These are phyloP conservation scores for Trichoderma breve DNA, from an alignment of 2,329 filamentous ascomycete species.

Conservation along the genomic window DNA sequence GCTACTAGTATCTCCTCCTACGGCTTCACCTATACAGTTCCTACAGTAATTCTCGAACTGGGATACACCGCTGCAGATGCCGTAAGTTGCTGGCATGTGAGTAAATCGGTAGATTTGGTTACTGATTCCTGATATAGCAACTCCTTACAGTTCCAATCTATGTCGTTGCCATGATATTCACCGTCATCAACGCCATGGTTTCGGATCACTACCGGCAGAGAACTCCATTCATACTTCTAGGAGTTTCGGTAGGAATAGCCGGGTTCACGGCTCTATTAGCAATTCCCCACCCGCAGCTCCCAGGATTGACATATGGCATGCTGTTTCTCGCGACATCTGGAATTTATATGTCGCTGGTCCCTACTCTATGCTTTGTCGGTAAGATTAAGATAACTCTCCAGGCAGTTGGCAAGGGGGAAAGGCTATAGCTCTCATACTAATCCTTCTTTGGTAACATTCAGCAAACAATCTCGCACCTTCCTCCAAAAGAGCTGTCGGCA, in stretches of 20 bases:
- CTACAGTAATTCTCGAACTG: neutral
- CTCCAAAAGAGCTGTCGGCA: neutral
- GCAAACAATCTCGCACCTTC: neutral
- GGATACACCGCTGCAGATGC: neutral
- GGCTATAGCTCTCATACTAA: neutral
- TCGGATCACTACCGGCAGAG: neutral
- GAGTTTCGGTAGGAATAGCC: neutral
- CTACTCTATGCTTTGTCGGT: neutral
- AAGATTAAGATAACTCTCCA: neutral
- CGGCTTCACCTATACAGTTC: neutral
- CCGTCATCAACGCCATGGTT: neutral
- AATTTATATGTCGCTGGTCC: neutral
- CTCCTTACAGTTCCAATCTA: conserved; percentile 10
- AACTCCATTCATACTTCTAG: neutral
- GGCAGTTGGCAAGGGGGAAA: neutral
- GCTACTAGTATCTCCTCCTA: neutral
- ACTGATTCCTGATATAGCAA: neutral
- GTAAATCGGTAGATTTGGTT: neutral
- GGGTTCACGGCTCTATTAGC: neutral
- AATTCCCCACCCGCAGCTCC: neutral
- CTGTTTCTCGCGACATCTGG: neutral
- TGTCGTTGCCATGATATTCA: conserved; percentile 3
- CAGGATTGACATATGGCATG: neutral
- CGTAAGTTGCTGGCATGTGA: neutral
- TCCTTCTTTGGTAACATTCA: neutral